Conservation (phyloP, 2,329 filamentous ascomycete genomes). For the Corinectria fuckeliana region DNA sequence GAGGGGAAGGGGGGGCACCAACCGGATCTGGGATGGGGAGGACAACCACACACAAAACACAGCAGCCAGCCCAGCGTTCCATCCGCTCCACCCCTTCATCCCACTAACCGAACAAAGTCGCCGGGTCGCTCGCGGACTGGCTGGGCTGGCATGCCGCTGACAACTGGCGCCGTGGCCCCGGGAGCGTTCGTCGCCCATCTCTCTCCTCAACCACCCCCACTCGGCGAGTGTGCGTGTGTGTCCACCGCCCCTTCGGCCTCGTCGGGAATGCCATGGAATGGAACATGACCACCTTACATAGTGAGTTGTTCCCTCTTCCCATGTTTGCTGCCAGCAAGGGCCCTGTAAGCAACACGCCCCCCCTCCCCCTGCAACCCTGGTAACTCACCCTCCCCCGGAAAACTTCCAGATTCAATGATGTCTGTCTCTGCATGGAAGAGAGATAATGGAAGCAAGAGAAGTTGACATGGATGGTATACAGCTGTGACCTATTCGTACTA, state of each 20-base stretch:
- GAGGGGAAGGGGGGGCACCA: too few species aligned
- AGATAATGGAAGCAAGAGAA: neutral
- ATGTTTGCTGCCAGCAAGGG: constrained; percentile 10
- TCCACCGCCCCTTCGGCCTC: constrained; percentile 4
- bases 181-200: constrained; percentile 19
- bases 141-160: neutral
- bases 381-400: neutral
- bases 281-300: constrained; percentile 1
- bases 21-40: constrained; percentile 3
- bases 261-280: constrained; percentile 8
- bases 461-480: too few species aligned
- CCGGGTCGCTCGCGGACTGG: constrained; percentile 3
- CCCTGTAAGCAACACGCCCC: neutral
- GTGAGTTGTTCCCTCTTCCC: constrained; percentile 16
- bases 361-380: neutral
- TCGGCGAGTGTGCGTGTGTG: neutral
- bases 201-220: neutral
- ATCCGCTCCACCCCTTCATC: constrained; percentile 12
- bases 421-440: neutral
- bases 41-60: neutral
- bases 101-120: constrained; percentile 2
- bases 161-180: constrained; percentile 17
- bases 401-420: neutral
- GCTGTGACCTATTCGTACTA: neutral
- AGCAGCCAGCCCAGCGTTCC: neutral